These are phyloP conservation scores for Pichia deserticola DNA, from an alignment of 805 yeast genomes.

Conservation along the genomic window DNA sequence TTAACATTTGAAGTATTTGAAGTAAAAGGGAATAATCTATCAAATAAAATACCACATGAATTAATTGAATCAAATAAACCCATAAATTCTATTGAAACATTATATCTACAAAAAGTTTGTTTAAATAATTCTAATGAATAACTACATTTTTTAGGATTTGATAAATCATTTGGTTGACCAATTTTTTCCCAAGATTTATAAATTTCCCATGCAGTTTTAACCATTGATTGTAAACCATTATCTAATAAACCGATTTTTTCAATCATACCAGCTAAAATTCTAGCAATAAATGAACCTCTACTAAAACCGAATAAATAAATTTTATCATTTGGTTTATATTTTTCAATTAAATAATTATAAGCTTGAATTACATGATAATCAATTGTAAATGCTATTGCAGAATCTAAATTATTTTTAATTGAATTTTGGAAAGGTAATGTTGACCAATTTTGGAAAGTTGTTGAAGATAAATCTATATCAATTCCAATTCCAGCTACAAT, in stretches of 20 bases:
- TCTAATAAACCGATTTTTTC: constrained; percentile 55
- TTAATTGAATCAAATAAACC: constrained; percentile 67
- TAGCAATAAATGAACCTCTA: constrained; percentile 60
- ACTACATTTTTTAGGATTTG: constrained; percentile 29
- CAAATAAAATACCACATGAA: constrained; percentile 55
- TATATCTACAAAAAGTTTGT: constrained; percentile 40
- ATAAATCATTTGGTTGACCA: constrained; percentile 40
- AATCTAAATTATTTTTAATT: constrained; percentile 14
- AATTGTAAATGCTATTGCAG: constrained; percentile 43
- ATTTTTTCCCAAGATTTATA: constrained; percentile 55
- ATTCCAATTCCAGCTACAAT: constrained; percentile 52
- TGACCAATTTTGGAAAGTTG: constrained; percentile 9
- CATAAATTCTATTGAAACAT: constrained; percentile 45
- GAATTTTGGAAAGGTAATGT: neutral
- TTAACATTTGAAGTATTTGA: constrained; percentile 43
- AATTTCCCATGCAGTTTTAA: constrained; percentile 54
- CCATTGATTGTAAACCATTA: constrained; percentile 48
- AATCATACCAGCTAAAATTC: constrained; percentile 59
- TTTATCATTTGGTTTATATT: constrained; percentile 42
- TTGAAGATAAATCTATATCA: constrained; percentile 35
- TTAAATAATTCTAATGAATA: constrained; percentile 47
- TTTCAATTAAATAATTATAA: constrained; percentile 42
- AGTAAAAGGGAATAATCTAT: constrained; percentile 51
- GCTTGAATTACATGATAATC: constrained; percentile 53
- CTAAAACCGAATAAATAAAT: constrained; percentile 52